Percentiles rank a stretch among this genome's conserved stretches.
phyloP scores from a whole-genome alignment of 2,329 filamentous ascomycete genomes.

The Aspergillus piperis region DNA sequence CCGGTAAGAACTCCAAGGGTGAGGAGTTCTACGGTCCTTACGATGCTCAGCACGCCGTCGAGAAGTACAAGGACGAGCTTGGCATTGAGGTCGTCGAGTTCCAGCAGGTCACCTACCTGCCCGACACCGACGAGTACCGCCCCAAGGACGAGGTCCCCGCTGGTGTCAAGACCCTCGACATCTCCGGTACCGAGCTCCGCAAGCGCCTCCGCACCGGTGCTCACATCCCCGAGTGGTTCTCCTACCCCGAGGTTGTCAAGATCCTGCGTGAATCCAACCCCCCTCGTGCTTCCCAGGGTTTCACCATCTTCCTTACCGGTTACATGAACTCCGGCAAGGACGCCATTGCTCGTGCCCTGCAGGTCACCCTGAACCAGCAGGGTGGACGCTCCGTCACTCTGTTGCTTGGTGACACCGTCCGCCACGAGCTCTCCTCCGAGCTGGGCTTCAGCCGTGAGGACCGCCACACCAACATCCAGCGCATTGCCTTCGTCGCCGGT shows the following conservation, averaged over 20 bases:
- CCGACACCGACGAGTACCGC: constrained; percentile 93
- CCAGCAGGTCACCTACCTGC: constrained; percentile 99
- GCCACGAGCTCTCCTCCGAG: constrained; percentile 87
- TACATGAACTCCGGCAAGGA: constrained; percentile 98
- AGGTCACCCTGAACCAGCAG: constrained; percentile 97
- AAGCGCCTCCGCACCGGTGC: constrained; percentile 85
- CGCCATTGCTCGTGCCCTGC: constrained; percentile 89
- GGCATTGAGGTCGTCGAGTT: constrained; percentile 99
- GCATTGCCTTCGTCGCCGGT: constrained; percentile 93
- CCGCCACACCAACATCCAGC: constrained; percentile 89
- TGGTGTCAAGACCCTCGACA: constrained; percentile 83
- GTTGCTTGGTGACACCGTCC: constrained; percentile 92
- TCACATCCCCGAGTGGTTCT: constrained; percentile 99
- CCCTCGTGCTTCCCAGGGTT: constrained; percentile 85
- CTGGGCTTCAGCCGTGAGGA: constrained; percentile 93
- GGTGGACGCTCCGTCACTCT: constrained; percentile 92
- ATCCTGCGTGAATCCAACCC: constrained; percentile 97
- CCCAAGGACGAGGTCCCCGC: constrained; percentile 86
- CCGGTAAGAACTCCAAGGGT: constrained; percentile 96
- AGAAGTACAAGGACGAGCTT: constrained; percentile 94
- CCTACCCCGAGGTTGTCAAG: constrained; percentile 96
- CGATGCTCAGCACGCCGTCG: constrained; percentile 92
- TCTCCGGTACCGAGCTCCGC: constrained; percentile 87
- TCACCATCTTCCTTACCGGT: constrained; percentile 97
- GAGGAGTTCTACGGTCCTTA: constrained; percentile 98